phyloP scores from a whole-genome alignment of 768 basidiomycete species.

The Rubroboletus pulcherrimus region DNA sequence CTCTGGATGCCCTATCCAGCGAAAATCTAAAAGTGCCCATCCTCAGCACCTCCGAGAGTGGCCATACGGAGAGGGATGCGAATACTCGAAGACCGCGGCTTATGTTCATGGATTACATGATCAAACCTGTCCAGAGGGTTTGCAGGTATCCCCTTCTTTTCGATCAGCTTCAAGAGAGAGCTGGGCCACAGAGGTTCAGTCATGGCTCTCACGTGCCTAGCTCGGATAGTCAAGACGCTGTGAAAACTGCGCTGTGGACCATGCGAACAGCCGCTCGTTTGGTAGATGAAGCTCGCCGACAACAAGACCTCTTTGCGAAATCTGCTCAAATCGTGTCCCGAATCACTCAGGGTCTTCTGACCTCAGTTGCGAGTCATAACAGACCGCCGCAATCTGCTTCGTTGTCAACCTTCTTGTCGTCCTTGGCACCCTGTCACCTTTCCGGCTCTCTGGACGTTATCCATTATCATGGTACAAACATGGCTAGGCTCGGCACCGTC shows the following conservation, averaged over 20 bases:
- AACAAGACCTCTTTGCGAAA: constrained; percentile 61
- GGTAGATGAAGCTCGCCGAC: constrained; percentile 77
- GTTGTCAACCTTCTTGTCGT: constrained; percentile 59
- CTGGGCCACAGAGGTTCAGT: background rate
- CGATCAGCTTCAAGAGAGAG: constrained; percentile 51
- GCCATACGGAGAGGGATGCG: constrained; percentile 29
- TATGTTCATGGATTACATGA: constrained; percentile 82
- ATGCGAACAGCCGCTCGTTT: constrained; percentile 74
- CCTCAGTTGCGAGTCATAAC: constrained; percentile 25
- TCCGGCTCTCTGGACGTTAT: constrained; percentile 89
- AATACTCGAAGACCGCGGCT: constrained; percentile 40
- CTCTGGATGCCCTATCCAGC: constrained; percentile 42
- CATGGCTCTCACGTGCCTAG: background rate
- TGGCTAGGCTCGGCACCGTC: constrained; percentile 46
- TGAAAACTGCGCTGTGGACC: constrained; percentile 51
- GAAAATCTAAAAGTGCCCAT: constrained; percentile 31
- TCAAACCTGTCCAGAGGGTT: constrained; percentile 95
- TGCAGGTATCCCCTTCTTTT: constrained; percentile 94
- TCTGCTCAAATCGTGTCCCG: constrained; percentile 67
- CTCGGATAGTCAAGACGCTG: constrained; percentile 11
- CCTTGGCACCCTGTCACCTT: constrained; percentile 74
- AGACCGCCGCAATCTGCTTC: constrained; percentile 36
- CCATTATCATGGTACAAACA: constrained; percentile 51
- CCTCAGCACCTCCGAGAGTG: constrained; percentile 29
- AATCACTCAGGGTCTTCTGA: constrained; percentile 42